Evolutionary conservation across 2,329 filamentous ascomycete genomes (phyloP).

Genomic region (Cordyceps javanica): DNA sequence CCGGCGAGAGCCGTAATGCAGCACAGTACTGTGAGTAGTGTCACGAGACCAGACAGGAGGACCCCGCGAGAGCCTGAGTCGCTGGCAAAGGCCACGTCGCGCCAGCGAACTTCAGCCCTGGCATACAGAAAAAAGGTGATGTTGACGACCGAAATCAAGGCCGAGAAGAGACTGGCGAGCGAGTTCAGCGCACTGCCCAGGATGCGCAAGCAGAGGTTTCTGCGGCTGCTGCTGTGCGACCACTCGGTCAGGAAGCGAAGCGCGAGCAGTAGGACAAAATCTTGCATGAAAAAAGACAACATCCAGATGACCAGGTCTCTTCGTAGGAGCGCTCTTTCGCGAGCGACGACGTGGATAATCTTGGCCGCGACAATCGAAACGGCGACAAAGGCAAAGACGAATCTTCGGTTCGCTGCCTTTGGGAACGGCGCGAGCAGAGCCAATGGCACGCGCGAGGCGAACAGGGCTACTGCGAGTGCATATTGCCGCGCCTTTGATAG

Average conservation of each 20-base stretch:
- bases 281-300: conserved; percentile 9
- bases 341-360: conserved; percentile 7
- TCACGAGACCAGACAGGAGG: conserved; percentile 22
- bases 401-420: conserved; percentile 3
- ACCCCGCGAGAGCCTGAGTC: conserved; percentile 21
- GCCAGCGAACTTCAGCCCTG: conserved; percentile 24
- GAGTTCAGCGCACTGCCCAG: background rate
- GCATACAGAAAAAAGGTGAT: conserved; percentile 28
- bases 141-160: conserved; percentile 12
- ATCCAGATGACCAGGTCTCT: conserved; percentile 11
- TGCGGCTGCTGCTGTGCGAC: background rate
- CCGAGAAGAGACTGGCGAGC: background rate
- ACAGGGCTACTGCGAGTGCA: background rate
- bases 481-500: background rate
- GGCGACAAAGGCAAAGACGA: conserved; percentile 11
- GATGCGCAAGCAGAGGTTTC: background rate
- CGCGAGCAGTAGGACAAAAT: conserved; percentile 8
- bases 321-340: conserved; percentile 2
- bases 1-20: conserved; percentile 16
- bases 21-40: conserved; percentile 14
- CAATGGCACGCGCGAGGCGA: conserved; percentile 1
- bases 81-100: conserved; percentile 21
- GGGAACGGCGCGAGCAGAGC: background rate
- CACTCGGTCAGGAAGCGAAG: conserved; percentile 3
- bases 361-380: conserved; percentile 11